Percentiles rank a stretch among this genome's conserved stretches.
These are phyloP conservation scores for Gossypium lobatum DNA, from an alignment of 441 rosid species.

Conservation along the genomic window DNA sequence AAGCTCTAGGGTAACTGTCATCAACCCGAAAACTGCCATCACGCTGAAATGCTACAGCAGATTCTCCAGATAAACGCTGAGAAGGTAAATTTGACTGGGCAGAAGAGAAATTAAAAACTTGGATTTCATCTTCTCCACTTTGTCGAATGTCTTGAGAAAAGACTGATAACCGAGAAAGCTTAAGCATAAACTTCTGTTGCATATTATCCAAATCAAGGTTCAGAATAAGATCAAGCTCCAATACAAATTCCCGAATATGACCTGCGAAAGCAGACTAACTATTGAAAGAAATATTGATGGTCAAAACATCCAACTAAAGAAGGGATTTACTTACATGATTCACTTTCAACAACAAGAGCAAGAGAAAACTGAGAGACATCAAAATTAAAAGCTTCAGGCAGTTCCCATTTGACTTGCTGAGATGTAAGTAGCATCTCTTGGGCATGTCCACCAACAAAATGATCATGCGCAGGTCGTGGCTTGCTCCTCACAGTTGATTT, in stretches of 20 bases:
- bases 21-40: slow-evolving; percentile 32
- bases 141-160: slow-evolving; percentile 54
- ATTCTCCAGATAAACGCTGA: slow-evolving; percentile 31
- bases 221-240: slow-evolving; percentile 50
- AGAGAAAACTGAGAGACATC: slow-evolving; percentile 55
- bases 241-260: slow-evolving; percentile 50
- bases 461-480: slow-evolving; percentile 34
- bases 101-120: slow-evolving; percentile 55
- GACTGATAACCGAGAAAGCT: slow-evolving; percentile 59
- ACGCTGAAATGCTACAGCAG: slow-evolving; percentile 28
- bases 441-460: slow-evolving; percentile 14
- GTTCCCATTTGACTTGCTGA: slow-evolving; percentile 30
- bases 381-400: slow-evolving; percentile 37
- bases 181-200: slow-evolving; percentile 47
- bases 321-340: slow-evolving; percentile 46
- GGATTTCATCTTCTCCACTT: slow-evolving; percentile 36
- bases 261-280: slow-evolving; percentile 42
- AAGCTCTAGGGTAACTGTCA: slow-evolving; percentile 35
- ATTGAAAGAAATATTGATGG: slow-evolving; percentile 20
- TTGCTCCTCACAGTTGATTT: slow-evolving; percentile 26
- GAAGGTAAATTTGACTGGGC: slow-evolving; percentile 35
- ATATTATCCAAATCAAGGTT: slow-evolving; percentile 40
- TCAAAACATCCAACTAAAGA: slow-evolving; percentile 19
- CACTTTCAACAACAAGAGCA: slow-evolving; percentile 52
- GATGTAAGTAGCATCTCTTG: slow-evolving; percentile 25